A percentile compares a stretch with the other conserved stretches of the same genome.
phyloP scores from a whole-genome alignment of 345 rosid species.

The Moricandia moricandioides region DNA sequence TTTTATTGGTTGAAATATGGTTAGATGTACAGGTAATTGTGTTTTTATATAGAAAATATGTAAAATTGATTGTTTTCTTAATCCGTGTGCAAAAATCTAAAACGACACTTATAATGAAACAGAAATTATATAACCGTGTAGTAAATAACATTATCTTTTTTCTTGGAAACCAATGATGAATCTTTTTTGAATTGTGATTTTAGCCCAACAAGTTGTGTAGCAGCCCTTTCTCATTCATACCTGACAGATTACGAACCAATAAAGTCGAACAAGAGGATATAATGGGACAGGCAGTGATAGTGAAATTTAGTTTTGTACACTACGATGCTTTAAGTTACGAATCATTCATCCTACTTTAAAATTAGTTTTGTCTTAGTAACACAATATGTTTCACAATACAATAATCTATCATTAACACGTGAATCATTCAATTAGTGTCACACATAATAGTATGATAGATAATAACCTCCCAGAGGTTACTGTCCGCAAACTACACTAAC shows the following conservation, averaged over 20 bases:
- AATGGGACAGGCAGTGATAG: slow-evolving; percentile 6
- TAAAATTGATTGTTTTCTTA: no score
- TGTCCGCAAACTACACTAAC: neutral
- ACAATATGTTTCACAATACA: slow-evolving; percentile 4
- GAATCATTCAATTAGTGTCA: slow-evolving; percentile 15
- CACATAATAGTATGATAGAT: slow-evolving; percentile 12
- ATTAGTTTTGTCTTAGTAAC: neutral
- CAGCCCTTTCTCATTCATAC: slow-evolving; percentile 28
- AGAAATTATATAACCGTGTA: no score
- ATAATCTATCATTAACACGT: neutral
- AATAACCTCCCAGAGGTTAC: neutral
- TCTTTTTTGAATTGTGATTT: slow-evolving; percentile 20
- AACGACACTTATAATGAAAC: no score
- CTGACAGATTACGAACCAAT: slow-evolving; percentile 12
- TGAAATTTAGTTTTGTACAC: neutral
- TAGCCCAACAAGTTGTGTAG: slow-evolving; percentile 27
- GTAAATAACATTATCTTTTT: slow-evolving; percentile 8
- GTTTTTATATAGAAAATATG: no score
- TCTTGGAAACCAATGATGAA: slow-evolving; percentile 26
- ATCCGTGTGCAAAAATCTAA: no score
- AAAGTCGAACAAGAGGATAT: slow-evolving; percentile 6
- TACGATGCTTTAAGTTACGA: neutral
- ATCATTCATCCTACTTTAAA: neutral
- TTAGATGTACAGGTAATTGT: no score
- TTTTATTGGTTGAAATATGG: no score